Evolutionary conservation across 441 rosid species (phyloP).

Genomic region (Arabidopsis lyrata): DNA sequence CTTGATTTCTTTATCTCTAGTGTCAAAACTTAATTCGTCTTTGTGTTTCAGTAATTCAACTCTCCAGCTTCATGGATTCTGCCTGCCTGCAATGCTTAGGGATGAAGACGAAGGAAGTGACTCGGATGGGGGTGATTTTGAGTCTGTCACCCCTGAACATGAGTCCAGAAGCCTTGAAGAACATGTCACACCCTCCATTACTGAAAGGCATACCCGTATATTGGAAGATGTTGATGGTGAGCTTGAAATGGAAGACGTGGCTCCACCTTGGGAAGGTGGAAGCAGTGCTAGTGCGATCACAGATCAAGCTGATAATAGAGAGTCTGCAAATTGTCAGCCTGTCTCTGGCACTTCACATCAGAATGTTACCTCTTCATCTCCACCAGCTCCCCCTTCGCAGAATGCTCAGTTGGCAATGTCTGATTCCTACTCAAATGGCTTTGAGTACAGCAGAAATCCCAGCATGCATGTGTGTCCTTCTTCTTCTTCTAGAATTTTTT

Average conservation of each 20-base stretch:
- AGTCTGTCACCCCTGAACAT: slow-evolving; percentile 97
- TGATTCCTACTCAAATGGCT: slow-evolving; percentile 53
- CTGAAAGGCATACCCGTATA: slow-evolving; percentile 77
- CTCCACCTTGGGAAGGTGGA: slow-evolving; percentile 78
- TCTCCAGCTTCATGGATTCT: slow-evolving; percentile 96
- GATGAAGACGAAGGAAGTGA: slow-evolving; percentile 88
- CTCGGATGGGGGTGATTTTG: slow-evolving; percentile 94
- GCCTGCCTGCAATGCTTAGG: slow-evolving; percentile 90
- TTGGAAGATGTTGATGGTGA: slow-evolving; percentile 98
- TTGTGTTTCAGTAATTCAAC: slow-evolving; percentile 84
- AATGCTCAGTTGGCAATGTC: slow-evolving; percentile 50
- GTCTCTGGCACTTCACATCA: slow-evolving; percentile 60
- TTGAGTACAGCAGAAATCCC: slow-evolving; percentile 48
- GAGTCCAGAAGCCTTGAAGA: slow-evolving; percentile 62
- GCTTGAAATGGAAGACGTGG: slow-evolving; percentile 99
- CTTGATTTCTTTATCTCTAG: slow-evolving; percentile 26
- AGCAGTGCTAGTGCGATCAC: slow-evolving; percentile 48
- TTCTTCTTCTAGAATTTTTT: slow-evolving; percentile 34
- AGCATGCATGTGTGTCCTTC: slow-evolving; percentile 50
- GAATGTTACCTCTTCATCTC: slow-evolving; percentile 61
- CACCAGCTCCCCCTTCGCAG: slow-evolving; percentile 51
- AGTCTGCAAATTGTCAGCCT: slow-evolving; percentile 44
- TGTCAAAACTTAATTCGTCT: slow-evolving; percentile 27
- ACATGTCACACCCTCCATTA: slow-evolving; percentile 48
- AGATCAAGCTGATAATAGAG: slow-evolving; percentile 43